Evolutionary conservation across 768 basidiomycete genomes (phyloP).

Genomic region (Lanmaoa pseudosensibilis): DNA sequence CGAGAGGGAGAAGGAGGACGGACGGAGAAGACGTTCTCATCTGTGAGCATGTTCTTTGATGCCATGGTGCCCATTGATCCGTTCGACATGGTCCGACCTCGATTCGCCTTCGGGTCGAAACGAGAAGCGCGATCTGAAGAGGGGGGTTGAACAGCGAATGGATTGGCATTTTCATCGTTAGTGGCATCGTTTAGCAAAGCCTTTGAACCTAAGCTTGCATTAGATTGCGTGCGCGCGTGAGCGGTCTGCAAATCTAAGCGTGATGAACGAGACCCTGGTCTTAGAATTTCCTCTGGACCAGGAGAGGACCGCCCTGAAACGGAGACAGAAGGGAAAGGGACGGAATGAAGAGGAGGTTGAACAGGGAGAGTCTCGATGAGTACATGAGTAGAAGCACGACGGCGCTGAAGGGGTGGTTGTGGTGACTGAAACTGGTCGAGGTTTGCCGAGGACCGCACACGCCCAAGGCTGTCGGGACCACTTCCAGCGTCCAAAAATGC

Average conservation of each 20-base stretch:
- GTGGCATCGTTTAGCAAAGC: slow-evolving; percentile 41
- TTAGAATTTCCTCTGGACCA: slow-evolving; percentile 38
- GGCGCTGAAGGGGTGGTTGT: slow-evolving; percentile 44
- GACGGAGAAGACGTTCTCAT: slow-evolving; percentile 67
- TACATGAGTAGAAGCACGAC: slow-evolving; percentile 51
- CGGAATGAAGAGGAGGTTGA: slow-evolving; percentile 44
- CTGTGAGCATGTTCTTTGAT: slow-evolving; percentile 36
- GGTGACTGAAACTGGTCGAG: slow-evolving; percentile 45
- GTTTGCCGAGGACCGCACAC: slow-evolving; percentile 63
- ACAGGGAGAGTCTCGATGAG: slow-evolving; percentile 43
- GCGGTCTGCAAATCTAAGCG: slow-evolving; percentile 31
- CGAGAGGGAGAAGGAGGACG: slow-evolving; percentile 60
- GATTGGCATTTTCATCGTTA: slow-evolving; percentile 33
- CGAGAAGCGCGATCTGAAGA: slow-evolving; percentile 42
- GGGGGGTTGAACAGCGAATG: slow-evolving; percentile 37
- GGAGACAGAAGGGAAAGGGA: slow-evolving; percentile 67
- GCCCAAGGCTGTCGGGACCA: slow-evolving; percentile 32
- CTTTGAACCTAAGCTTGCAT: slow-evolving; percentile 51
- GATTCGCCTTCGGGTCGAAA: slow-evolving; percentile 43
- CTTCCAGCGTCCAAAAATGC: slow-evolving; percentile 45
- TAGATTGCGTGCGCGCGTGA: slow-evolving; percentile 51
- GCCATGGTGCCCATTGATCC: slow-evolving; percentile 45
- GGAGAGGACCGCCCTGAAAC: slow-evolving; percentile 49
- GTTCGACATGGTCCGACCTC: slow-evolving; percentile 42
- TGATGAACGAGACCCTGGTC: slow-evolving; percentile 37